Evolutionary conservation across 495 filamentous ascomycete species (phyloP), one percentile per base, ranked within the genome.

Genomic region (Xylaria curta): DNA sequence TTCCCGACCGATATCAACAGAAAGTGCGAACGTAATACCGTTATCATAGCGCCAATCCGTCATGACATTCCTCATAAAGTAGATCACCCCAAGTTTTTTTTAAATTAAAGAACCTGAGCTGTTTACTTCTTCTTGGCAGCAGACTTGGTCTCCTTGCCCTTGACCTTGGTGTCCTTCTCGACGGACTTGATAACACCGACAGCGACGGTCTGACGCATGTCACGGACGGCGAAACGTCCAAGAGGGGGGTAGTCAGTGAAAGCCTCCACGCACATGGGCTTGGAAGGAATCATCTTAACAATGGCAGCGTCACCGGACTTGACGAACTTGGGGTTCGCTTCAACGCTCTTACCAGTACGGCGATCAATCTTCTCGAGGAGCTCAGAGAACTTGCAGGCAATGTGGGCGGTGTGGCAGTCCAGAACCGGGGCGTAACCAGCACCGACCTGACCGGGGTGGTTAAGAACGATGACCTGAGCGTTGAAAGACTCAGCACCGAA

Each of bases 191-290:
- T 94, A 85, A 97, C 95, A 89, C 95, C 95, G 85, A 99, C 96
- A 74, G 95, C 96, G 73, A 98, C 95, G 82, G 95, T 97, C 82
- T 97, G 92, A 80, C 91, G 87, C 88, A 92, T 91, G 81, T 92
- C 93, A 89, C 94, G 94, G 88, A 98, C 94, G 82, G 95, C 95
- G 89, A 97, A 99, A 89, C 96, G 94, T 82, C 96, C 96, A 70
- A 99, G 94, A 82, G 97, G 96, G 78, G 96, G 95, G 89, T 98
- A 99, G 78, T 98, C 94, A 79, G 95, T 97, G 94, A 98, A 98
- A 76, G 97, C 88, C 93, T 98, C 96, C 83, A 99, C 96, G 87
- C 96, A 99, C 96, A 99, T 99, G 81, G 96, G 96, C 94, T 99
- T 99, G 87, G 96, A 97, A 78, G 96, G 96, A 89, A 97, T 81